Evolutionary conservation across 495 filamentous ascomycete species (phyloP).

Genomic region (Penicillium atrosanguineum): DNA sequence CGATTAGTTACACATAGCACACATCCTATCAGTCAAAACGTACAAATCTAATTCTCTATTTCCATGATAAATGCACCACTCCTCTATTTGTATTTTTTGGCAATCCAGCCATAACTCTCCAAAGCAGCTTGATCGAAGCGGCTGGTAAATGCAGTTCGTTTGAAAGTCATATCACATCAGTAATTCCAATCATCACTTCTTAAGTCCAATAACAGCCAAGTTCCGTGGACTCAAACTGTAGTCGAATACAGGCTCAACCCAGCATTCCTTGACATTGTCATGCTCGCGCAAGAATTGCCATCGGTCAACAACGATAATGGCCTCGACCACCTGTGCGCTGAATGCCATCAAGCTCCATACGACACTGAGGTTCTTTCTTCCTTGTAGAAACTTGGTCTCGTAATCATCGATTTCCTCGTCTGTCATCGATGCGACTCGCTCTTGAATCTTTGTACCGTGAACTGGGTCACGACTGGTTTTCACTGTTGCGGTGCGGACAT

Average conservation of each 20-base stretch:
- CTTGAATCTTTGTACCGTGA: conserved; percentile 53
- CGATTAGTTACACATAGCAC: too few relatives aligned
- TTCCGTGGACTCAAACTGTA: conserved; percentile 86
- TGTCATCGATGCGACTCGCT: conserved; percentile 60
- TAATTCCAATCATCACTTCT: conserved; percentile 47
- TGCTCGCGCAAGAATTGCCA: conserved; percentile 89
- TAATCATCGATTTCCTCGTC: conserved; percentile 74
- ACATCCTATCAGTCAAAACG: too few relatives aligned
- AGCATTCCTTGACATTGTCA: conserved; percentile 60
- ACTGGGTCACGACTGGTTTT: conserved; percentile 65
- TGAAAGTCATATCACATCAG: conserved; percentile 6
- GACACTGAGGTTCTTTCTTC: conserved; percentile 79
- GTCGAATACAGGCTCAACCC: conserved; percentile 93
- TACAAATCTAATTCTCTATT: too few relatives aligned
- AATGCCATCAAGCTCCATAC: conserved; percentile 96
- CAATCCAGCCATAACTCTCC: too few relatives aligned
- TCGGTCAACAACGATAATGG: conserved; percentile 84
- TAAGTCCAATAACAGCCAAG: conserved; percentile 84
- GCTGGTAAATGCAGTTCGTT: background rate
- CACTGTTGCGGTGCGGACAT: conserved; percentile 72
- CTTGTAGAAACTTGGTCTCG: conserved; percentile 55
- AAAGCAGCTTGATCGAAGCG: too few relatives aligned
- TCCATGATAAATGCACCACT: too few relatives aligned
- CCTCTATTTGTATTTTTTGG: too few relatives aligned
- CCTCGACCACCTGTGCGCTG: conserved; percentile 83